These are phyloP conservation scores for Rehmannia glutinosa DNA, from an alignment of 257 asterid species.

Conservation along the genomic window DNA sequence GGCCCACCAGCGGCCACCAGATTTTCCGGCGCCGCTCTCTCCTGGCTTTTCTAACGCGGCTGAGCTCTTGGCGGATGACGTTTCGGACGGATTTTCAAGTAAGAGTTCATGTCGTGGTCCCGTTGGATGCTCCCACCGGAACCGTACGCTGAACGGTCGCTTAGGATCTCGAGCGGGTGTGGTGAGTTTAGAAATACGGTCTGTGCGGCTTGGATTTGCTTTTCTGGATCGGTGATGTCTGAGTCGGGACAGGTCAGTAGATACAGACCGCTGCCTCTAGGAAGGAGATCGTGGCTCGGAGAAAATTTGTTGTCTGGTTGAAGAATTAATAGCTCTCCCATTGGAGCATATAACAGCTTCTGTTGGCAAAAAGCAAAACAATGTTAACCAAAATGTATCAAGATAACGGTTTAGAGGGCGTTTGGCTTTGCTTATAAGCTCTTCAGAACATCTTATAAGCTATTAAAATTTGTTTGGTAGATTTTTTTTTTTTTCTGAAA, in stretches of 20 bases:
- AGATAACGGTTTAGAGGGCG: not conserved
- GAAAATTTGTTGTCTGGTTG: constrained; percentile 84
- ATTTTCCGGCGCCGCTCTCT: constrained; percentile 49
- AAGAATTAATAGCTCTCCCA: constrained; percentile 86
- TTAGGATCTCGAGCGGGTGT: constrained; percentile 90
- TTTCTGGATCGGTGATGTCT: constrained; percentile 45
- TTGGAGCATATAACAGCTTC: constrained; percentile 78
- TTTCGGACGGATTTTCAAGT: constrained; percentile 54
- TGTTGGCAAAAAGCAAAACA: constrained; percentile 24
- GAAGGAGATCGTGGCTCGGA: constrained; percentile 87
- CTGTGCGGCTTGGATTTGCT: constrained; percentile 61
- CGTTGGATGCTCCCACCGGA: constrained; percentile 76
- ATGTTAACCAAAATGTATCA: not conserved
- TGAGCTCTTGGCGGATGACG: constrained; percentile 68
- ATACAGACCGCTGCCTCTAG: constrained; percentile 83
- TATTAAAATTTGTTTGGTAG: too few species aligned
- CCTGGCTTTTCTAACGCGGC: constrained; percentile 46
- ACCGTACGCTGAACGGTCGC: constrained; percentile 87
- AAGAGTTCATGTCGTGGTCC: constrained; percentile 87
- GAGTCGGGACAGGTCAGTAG: constrained; percentile 42
- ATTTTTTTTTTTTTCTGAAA: too few species aligned
- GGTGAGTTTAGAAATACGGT: constrained; percentile 67
- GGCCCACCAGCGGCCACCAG: constrained; percentile 66
- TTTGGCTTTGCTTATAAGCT: too few species aligned
- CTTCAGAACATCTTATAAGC: too few species aligned